Evolutionary conservation across 2,329 filamentous ascomycete genomes (phyloP), one percentile per base, ranked within the genome.

Genomic region (Colletotrichum tropicale): DNA sequence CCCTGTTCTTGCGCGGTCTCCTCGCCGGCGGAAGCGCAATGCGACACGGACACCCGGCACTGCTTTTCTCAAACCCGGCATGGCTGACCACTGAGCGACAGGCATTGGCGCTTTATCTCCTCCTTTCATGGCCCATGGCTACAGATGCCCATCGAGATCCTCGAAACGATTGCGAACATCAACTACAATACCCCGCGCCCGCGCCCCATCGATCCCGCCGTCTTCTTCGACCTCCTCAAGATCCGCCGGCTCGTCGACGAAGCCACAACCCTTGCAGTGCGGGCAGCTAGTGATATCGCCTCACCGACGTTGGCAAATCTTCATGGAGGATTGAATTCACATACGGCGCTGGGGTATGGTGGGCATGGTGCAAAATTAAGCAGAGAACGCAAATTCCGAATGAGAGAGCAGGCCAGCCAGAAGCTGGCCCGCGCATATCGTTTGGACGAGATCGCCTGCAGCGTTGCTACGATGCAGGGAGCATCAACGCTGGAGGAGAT

Each of bases 41-140:
- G 28, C 15, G 43, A 52, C 18, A 64, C 26, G 28, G 34, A 60
- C 32, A 43, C 6, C 36, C 3, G 13, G 16, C 28, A 16, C 21
- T 30, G n/a, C 32, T n/a, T 24, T 24, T 15, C 10, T 66, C 16
- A 60, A 16, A 32, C 38, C 21, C 36, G 58, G 32, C n/a, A 66
- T 79, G 65, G 32, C 56, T 77, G 61, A 80, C 76, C 66, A 70
- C 65, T 71, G 69, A 38, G 28, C 10, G 66, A 38, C 68, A 96
- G 95, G 83, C 94, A 96, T 86, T 96, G 94, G 95, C 91, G 93
- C 78, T 95, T 95, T 83, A 96, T 97, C 75, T 96, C 94, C 26
- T 94, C 93, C 32, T 97, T 95, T 81, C 93, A 96, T 81, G 95
- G 95, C 28, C 93, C 94, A 79, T 97, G 95, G 95, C 90, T 96